Percentiles rank a stretch among this genome's conserved stretches.
phyloP scores from a whole-genome alignment of 768 basidiomycete species.

The Mycena chlorophos region DNA sequence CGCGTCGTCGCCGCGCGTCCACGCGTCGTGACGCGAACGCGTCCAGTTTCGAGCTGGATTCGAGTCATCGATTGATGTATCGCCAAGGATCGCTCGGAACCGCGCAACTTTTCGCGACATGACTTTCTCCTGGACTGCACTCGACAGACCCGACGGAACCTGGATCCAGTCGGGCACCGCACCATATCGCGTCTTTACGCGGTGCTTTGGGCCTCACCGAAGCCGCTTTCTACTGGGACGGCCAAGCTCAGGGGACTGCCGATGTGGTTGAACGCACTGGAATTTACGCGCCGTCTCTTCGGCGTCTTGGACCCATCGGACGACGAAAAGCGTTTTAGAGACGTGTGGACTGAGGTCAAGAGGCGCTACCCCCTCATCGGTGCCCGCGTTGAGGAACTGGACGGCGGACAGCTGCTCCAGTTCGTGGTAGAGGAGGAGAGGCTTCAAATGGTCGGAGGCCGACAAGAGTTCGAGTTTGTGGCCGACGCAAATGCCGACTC shows the following conservation, averaged over 20 bases:
- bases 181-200: not conserved
- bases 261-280: not conserved
- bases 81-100: too few relatives aligned
- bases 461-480: not conserved
- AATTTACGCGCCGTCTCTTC: not conserved
- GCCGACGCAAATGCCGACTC: not conserved
- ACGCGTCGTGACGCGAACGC: not conserved
- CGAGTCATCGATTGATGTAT: not conserved
- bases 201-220: not conserved
- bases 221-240: not conserved
- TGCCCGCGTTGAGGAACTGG: not conserved
- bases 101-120: too few relatives aligned
- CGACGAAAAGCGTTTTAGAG: not conserved
- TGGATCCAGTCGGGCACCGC: not conserved
- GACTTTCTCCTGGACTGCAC: constrained; percentile 1
- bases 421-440: not conserved
- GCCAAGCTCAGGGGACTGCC: not conserved
- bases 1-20: too few relatives aligned
- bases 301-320: not conserved
- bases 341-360: not conserved
- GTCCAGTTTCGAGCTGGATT: too few relatives aligned
- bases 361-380: not conserved
- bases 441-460: not conserved
- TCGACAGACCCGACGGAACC: not conserved
- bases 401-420: not conserved